A percentile compares a stretch with the other conserved stretches of the same genome.
Evolutionary conservation across 2,329 filamentous ascomycete genomes (phyloP).

Genomic region (Alternaria sp.): DNA sequence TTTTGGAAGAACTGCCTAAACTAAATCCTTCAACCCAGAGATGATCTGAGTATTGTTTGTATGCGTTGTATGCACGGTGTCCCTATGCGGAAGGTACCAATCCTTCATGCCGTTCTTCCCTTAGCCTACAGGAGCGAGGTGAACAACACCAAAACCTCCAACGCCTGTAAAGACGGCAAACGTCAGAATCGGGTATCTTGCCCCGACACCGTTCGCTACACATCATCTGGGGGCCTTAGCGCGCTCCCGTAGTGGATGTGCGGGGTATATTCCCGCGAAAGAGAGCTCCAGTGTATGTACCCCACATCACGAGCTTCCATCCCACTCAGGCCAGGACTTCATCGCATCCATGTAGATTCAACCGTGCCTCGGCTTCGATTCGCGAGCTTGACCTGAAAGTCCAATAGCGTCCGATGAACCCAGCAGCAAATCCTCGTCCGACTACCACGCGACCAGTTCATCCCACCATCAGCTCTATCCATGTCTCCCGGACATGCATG

Average conservation of each 20-base stretch:
- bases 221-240: neutral
- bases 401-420: neutral
- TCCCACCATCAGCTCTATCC: neutral
- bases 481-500: neutral
- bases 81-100: neutral
- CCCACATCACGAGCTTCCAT: conserved; percentile 3
- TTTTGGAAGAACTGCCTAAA: neutral
- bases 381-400: neutral
- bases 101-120: neutral
- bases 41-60: neutral
- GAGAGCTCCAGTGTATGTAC: neutral
- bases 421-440: neutral
- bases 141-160: neutral
- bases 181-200: neutral
- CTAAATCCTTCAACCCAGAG: neutral
- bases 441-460: neutral
- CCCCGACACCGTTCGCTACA: neutral
- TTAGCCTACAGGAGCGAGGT: neutral
- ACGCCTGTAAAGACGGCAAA: neutral
- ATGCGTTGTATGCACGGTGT: neutral
- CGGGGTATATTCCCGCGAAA: conserved; percentile 1
- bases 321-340: neutral
- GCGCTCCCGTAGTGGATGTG: neutral
- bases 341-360: neutral
- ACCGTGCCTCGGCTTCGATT: conserved; percentile 1